These are phyloP conservation scores for Candolleomyces aberdarensis DNA, from an alignment of 768 basidiomycete genomes.

Conservation along the genomic window DNA sequence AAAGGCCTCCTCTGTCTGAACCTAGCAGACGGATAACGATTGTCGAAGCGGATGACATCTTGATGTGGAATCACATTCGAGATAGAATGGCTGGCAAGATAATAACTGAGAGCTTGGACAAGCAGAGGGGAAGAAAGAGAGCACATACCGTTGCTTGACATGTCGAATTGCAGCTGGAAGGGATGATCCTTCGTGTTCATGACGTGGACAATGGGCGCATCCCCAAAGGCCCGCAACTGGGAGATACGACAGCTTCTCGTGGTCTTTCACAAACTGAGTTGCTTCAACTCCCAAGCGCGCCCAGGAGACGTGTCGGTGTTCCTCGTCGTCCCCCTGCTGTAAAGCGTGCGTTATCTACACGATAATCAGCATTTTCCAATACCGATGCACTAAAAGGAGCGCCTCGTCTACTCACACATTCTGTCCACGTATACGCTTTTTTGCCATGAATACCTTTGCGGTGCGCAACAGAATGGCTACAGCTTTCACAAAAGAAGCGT, in stretches of 20 bases:
- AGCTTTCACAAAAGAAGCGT: not conserved
- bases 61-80: not conserved
- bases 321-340: not conserved
- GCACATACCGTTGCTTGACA: not conserved
- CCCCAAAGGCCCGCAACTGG: not conserved
- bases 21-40: not conserved
- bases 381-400: too few species aligned
- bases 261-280: not conserved
- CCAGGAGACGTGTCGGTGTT: not conserved
- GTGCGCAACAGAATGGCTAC: not conserved
- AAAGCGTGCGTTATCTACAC: not conserved
- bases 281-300: not conserved
- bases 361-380: too few species aligned
- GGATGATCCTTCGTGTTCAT: not conserved
- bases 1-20: not conserved
- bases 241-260: not conserved
- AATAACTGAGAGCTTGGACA: not conserved
- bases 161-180: not conserved
- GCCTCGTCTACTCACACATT: not conserved
- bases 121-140: not conserved
- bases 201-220: not conserved
- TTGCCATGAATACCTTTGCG: not conserved
- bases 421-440: conserved; percentile 2
- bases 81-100: not conserved
- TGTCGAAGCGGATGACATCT: conserved; percentile 1